Base-by-base conservation (phyloP, 148 eudicot genomes). In the Vaccinium myrtillus region DNA sequence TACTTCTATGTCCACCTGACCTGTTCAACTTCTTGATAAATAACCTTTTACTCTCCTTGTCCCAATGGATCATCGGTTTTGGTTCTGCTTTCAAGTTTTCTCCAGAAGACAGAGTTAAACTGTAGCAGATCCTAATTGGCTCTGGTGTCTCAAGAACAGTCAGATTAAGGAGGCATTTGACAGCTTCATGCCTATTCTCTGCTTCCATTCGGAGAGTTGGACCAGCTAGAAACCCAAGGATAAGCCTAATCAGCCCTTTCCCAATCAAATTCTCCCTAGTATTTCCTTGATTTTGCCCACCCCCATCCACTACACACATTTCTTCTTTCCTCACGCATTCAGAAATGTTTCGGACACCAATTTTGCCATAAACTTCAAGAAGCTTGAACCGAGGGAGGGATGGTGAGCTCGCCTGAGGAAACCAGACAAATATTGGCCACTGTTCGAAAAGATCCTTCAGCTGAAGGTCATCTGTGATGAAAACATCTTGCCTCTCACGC, bases 381-480 rank as follows among this genome's bases (percentile, higher is more conserved):
- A 92, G 91, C 84, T 80, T 83, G 5, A 46, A 70, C 50, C 80
- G 85, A 13, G 92, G 83, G 59, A 91, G 49, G 21, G 87, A 83
- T 12, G 85, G 49, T 16, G 23, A 21, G 74, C 81, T 89, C 73
- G 70, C 61, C 83, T 48, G 84, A 21, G 98, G 95, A 55, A 69
- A 90, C 98, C 95, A 94, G 39, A 90, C 92, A 69, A 94, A 92
- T 3, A 94, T 75, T 3, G 91, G 81, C 13, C 43, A 82, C 27
- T 81, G 70, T 32, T 81, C 86, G 46, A 94, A 93, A 19, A 91
- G 88, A 80, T 92, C 92, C 84, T 88, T 87, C 63, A 94, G 82
- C 4, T 86, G 63, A 43, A 93, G 95, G 81, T 94, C 93, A 80
- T 94, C 94, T 0, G 93, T 89, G 43, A 94, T 86, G 65, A 90